These are phyloP conservation scores for Plectosphaerella plurivora DNA, from an alignment of 2,329 filamentous ascomycete genomes.

Conservation along the genomic window DNA sequence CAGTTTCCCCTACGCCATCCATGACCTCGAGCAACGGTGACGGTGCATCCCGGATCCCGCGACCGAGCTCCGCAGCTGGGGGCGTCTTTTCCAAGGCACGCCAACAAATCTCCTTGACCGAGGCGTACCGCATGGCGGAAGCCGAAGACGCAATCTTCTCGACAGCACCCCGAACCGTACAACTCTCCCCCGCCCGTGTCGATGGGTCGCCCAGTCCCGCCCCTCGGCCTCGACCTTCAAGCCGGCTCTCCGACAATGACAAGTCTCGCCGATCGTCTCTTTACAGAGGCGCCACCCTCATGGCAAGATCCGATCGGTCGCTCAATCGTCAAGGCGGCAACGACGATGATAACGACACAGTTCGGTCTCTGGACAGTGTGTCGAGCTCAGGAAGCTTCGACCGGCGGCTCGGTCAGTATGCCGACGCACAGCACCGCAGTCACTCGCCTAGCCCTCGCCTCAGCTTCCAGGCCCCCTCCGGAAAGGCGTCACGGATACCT, in stretches of 20 bases:
- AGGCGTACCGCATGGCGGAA: constrained; percentile 34
- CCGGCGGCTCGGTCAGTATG: constrained; percentile 6
- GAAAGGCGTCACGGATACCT: constrained; percentile 26
- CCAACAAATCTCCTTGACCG: constrained; percentile 32
- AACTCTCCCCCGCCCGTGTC: constrained; percentile 14
- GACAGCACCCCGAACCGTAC: constrained; percentile 17
- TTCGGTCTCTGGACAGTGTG: constrained; percentile 7
- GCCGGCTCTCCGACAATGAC: constrained; percentile 23
- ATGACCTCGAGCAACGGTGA: constrained; percentile 9
- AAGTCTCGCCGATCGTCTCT: constrained; percentile 21
- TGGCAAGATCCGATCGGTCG: constrained; percentile 11
- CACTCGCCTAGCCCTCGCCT: constrained; percentile 15
- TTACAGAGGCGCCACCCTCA: constrained; percentile 24
- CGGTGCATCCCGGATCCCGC: constrained; percentile 24
- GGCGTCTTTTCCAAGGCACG: constrained; percentile 14
- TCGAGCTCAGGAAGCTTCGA: constrained; percentile 12
- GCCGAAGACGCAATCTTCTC: constrained; percentile 25
- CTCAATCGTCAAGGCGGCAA: constrained; percentile 14
- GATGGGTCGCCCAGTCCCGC: constrained; percentile 49
- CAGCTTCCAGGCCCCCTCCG: constrained; percentile 24
- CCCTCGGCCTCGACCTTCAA: constrained; percentile 37
- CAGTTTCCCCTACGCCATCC: constrained; percentile 10
- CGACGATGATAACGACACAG: constrained; percentile 17
- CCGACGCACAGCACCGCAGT: constrained; percentile 9
- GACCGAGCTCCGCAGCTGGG: constrained; percentile 16